Base-by-base conservation (phyloP, 2,329 filamentous ascomycete species). In the Ilyonectria mors-panacis region DNA sequence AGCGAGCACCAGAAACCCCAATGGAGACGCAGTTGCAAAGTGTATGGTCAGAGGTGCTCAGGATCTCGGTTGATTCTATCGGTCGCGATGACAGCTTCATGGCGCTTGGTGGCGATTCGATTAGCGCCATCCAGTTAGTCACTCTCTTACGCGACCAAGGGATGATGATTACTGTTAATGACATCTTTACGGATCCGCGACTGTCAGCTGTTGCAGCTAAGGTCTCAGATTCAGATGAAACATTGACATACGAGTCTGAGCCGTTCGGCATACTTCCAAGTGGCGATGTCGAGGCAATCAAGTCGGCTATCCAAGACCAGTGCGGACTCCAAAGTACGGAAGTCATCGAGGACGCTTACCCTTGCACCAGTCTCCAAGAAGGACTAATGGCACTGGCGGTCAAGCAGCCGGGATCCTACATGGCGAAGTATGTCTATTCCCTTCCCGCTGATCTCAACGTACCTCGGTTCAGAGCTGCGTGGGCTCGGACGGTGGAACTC, bases 311-410 rank as follows among this genome's bases (percentile, higher is more conserved):
- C 15, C 45, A 30, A 19, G 47, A 54, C 6, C 39, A 53, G 10
- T 50, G 62, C 15, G 45, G 47, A 4, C 42, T 62, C n/a, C 26
- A 21, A 19, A 35, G 30, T 5, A 42, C 47, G 5, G 13, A 23
- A 21, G 35, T 47, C 6, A 66, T 79, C 10, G 73, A 80, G 33
- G 80, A 82, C 59, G 63, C 78, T 0, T 82, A 78, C 33, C 81
- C 81, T 4, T 80, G 78, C 60, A 79, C 80, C 0, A 66, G 78
- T 0, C 59, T 82, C 0, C 81, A 83, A 45, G 78, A 78, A 59
- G 79, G 80, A 1, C 70, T 83, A 2, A 67, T 83, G 30, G 73
- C 67, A 15, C 33, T 68, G 17, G 59, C 65, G 9, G 53, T 56
- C 21, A 65, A 65, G 51, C 65, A 57, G n/a, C 47, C 62, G 30